phyloP scores from a whole-genome alignment of 768 basidiomycete genomes.

The Glaciozyma antarctica region DNA sequence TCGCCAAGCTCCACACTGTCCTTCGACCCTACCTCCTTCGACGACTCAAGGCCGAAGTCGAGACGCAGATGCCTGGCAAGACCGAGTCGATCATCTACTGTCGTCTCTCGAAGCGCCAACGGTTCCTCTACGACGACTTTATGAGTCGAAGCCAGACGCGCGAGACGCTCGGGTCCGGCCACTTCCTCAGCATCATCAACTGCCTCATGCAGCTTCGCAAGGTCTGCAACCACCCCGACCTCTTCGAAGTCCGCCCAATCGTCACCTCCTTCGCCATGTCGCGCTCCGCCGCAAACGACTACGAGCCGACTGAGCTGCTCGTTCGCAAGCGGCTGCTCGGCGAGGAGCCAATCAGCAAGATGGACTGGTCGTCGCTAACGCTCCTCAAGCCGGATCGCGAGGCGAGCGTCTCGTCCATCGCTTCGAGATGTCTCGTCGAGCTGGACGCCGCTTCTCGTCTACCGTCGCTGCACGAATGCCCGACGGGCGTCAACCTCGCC shows the following conservation, averaged over 20 bases:
- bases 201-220: slow-evolving; percentile 92
- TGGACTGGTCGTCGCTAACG: slow-evolving; percentile 31
- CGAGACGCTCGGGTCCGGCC: slow-evolving; percentile 55
- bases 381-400: slow-evolving; percentile 28
- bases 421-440: slow-evolving; percentile 2
- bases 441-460: slow-evolving; percentile 24
- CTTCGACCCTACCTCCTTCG: slow-evolving; percentile 95
- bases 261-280: slow-evolving; percentile 44
- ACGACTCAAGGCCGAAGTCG: slow-evolving; percentile 84
- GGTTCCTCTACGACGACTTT: slow-evolving; percentile 72
- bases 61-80: slow-evolving; percentile 66
- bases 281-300: slow-evolving; percentile 38
- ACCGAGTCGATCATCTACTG: slow-evolving; percentile 73
- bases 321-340: slow-evolving; percentile 38
- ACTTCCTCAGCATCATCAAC: slow-evolving; percentile 45
- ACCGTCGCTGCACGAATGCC: slow-evolving; percentile 12
- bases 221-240: slow-evolving; percentile 89
- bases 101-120: slow-evolving; percentile 70
- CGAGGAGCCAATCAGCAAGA: slow-evolving; percentile 31
- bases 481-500: slow-evolving; percentile 14
- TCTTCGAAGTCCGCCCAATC: slow-evolving; percentile 57
- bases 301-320: slow-evolving; percentile 40
- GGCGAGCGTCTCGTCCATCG: slow-evolving; percentile 19
- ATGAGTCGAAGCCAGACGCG: slow-evolving; percentile 66
- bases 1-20: slow-evolving; percentile 48